Percentiles rank a stretch among this genome's conserved stretches.
These are phyloP conservation scores for Mycena vulgaris DNA, from an alignment of 768 basidiomycete genomes.

Conservation along the genomic window DNA sequence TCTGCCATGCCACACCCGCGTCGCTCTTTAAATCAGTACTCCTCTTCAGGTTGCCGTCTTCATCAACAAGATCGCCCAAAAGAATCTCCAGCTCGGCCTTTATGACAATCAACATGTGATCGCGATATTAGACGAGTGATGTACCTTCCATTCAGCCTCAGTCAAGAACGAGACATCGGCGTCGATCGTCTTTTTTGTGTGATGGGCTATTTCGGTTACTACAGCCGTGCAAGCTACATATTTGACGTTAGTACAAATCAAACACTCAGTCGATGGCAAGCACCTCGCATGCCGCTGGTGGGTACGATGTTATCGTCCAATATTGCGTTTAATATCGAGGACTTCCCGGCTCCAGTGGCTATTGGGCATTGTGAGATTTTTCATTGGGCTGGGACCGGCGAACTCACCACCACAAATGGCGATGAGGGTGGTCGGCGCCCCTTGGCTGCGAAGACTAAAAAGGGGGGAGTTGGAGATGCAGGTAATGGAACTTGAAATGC, in stretches of 20 bases:
- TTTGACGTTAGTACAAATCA: neutral
- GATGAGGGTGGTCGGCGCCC: slow-evolving; percentile 70
- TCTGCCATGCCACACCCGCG: slow-evolving; percentile 74
- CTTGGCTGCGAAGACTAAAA: slow-evolving; percentile 63
- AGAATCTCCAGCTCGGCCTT: slow-evolving; percentile 65
- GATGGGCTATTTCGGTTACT: slow-evolving; percentile 73
- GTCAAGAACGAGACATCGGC: slow-evolving; percentile 74
- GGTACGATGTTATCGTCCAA: slow-evolving; percentile 77
- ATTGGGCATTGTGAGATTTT: neutral
- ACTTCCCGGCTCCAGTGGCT: slow-evolving; percentile 77
- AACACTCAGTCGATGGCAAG: slow-evolving; percentile 15
- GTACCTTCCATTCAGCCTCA: slow-evolving; percentile 67
- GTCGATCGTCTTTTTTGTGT: slow-evolving; percentile 68
- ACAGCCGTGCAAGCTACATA: slow-evolving; percentile 74
- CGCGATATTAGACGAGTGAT: neutral
- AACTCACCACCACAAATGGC: slow-evolving; percentile 74
- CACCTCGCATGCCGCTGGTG: slow-evolving; percentile 77
- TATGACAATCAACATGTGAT: neutral
- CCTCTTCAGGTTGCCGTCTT: slow-evolving; percentile 68
- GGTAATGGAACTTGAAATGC: neutral
- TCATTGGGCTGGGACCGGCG: neutral
- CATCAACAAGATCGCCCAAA: slow-evolving; percentile 71
- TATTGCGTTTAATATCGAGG: slow-evolving; percentile 73
- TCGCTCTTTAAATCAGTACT: slow-evolving; percentile 70
- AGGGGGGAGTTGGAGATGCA: slow-evolving; percentile 2